Percentiles rank a stretch among this genome's conserved stretches.
These are phyloP conservation scores for Talaromyces piceae DNA, from an alignment of 2,329 filamentous ascomycete species.

Conservation along the genomic window DNA sequence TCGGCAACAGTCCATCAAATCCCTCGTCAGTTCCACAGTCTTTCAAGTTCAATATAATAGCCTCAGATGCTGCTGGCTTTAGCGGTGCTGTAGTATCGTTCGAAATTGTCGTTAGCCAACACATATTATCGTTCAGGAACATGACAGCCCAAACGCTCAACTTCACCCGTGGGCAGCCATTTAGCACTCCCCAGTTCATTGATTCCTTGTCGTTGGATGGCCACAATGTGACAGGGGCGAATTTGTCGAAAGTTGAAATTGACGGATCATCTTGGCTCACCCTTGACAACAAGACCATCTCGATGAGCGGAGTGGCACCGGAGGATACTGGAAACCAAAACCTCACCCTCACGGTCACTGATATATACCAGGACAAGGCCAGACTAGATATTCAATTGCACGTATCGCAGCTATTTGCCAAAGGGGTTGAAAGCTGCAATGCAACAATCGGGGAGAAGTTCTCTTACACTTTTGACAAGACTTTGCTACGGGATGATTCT, in stretches of 20 bases:
- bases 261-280: constrained; percentile 61
- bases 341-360: constrained; percentile 53
- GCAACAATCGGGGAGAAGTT: constrained; percentile 45
- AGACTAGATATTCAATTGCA: constrained; percentile 48
- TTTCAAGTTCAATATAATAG: constrained; percentile 66
- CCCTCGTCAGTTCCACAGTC: constrained; percentile 61
- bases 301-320: constrained; percentile 58
- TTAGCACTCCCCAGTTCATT: constrained; percentile 49
- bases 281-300: constrained; percentile 56
- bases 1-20: constrained; percentile 61
- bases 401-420: constrained; percentile 37
- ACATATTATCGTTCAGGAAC: constrained; percentile 57
- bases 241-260: constrained; percentile 47
- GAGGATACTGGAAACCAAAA: constrained; percentile 52
- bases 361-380: constrained; percentile 54
- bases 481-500: constrained; percentile 34
- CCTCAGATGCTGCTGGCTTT: constrained; percentile 74
- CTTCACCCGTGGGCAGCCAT: constrained; percentile 44
- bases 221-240: constrained; percentile 39
- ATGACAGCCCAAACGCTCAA: constrained; percentile 52
- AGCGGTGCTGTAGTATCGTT: constrained; percentile 60
- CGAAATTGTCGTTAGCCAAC: constrained; percentile 62
- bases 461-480: constrained; percentile 39
- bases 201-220: constrained; percentile 53
- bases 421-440: constrained; percentile 39